Base-by-base conservation (phyloP, 1,139 yeast species). In the Sugiyamaella japonica region DNA sequence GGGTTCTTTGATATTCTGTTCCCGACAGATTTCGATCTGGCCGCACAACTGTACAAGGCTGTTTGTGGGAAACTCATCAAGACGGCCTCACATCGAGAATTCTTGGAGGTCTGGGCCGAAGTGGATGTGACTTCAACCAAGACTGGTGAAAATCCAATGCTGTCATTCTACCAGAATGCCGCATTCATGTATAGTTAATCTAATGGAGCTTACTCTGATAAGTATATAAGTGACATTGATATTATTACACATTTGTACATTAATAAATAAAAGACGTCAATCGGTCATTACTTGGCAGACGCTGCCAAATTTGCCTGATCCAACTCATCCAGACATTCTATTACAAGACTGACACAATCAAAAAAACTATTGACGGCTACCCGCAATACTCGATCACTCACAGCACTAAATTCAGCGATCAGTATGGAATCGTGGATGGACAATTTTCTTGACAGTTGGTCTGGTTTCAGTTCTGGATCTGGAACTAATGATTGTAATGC, bases 1-100 rank as follows among this genome's bases (percentile, higher is more conserved):
- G 96, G 96, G 0, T 86, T 79, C 63, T 89, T 88, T 67, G 96
- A 89, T 68, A 89, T 89, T 50, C 82, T 88, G 85, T 89, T 89
- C 66, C 89, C 96, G 6, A 89, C 96, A 0, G 87, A 89, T 65
- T 89, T 89, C 68, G 73, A 74, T 7, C 70, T 83, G 13, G 82
- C 86, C 3, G 76, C 82, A 46, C 84, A 82, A 53, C 59, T 89
- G 58, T 89, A 89, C 66, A 74, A 75, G 29, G 81, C 80, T 59
- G 81, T 87, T 7, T 81, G 86, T 12, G 90, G 89, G 0, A 85
- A 82, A 61, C 70, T 77, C 1, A 77, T 86, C 9, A 72, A 73
- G 53, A 80, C 82, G 0, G 76, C 80, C 46, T 71, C 82, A 39
- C 96, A 89, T 69, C 71, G 76, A 8, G 86, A 82, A 10, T 89